These are phyloP conservation scores for Coprinopsis cinerea DNA, from an alignment of 768 basidiomycete genomes.

Conservation along the genomic window DNA sequence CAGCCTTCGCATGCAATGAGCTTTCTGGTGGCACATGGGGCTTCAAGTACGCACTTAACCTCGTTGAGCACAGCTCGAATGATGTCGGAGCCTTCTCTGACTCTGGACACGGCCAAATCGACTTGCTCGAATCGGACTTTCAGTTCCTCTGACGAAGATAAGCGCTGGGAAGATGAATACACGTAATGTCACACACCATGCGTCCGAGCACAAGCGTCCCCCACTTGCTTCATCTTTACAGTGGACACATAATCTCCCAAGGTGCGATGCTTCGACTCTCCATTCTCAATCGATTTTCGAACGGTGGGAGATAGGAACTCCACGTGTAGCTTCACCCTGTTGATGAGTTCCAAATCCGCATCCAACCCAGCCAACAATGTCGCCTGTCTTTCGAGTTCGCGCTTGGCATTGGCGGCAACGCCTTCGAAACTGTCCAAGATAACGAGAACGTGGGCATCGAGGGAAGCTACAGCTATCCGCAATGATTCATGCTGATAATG, in stretches of 20 bases:
- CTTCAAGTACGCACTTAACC: constrained; percentile 33
- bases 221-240: constrained; percentile 76
- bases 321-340: constrained; percentile 59
- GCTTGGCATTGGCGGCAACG: constrained; percentile 46
- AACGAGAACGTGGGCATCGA: constrained; percentile 69
- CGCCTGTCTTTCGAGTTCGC: constrained; percentile 65
- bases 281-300: constrained; percentile 65
- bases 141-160: constrained; percentile 48
- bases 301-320: constrained; percentile 69
- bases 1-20: constrained; percentile 30
- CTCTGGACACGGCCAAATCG: constrained; percentile 44
- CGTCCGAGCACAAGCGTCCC: constrained; percentile 59
- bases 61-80: constrained; percentile 47
- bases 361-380: constrained; percentile 57
- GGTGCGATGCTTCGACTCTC: constrained; percentile 60
- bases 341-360: constrained; percentile 67
- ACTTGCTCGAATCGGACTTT: constrained; percentile 45
- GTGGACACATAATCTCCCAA: constrained; percentile 77
- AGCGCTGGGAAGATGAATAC: neutral
- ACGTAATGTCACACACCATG: constrained; percentile 47
- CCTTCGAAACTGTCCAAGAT: constrained; percentile 66
- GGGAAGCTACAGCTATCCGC: constrained; percentile 63
- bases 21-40: neutral
- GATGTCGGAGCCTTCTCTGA: constrained; percentile 54
- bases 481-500: constrained; percentile 65